Base-by-base conservation (phyloP, 1,284 basidiomycete genomes). In the Leccinum griseonigrum region DNA sequence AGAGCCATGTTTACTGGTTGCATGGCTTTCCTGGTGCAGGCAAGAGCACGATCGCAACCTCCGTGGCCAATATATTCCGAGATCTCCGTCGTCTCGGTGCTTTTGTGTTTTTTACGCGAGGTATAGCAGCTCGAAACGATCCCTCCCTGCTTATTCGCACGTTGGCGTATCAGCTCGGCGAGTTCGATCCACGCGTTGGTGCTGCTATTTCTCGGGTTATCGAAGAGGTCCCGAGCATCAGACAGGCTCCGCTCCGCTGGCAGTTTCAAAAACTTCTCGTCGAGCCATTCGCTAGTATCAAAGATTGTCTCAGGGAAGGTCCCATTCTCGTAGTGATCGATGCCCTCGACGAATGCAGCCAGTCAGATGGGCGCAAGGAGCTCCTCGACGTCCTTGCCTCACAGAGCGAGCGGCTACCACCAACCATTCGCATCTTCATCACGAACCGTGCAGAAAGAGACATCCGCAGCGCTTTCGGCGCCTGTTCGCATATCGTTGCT, bases 221-320 rank as follows among this genome's bases (percentile, higher is more conserved):
- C 4, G 66, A 73, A 53, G 67, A 67, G 29, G 54, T 68, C 5
- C 72, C 74, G 2, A 75, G 67, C 31, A 73, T 76, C 60, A 60
- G 51, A 55, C 71, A 75, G 56, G 72, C 72, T 7, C 65, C 71
- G 1, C 63, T 75, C 43, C 74, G 64, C 31, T 66, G 59, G 32
- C 74, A 76, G 50, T 75, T 75, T 58, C 67, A 73, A 50, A 74
- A 74, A 48, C 63, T 75, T 3, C 63, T 77, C 13, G 56, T 75
- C 16, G 65, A 74, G n/a, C 66, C 73, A 0, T 61, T 74, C 9
- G 38, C 61, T 28, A 55, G 50, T 9, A 28, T 67, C 4, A 11
- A 55, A 2, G 63, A 74, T 51, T 60, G 54, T 46, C 63, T 65
- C 34, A 58, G 60, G 11, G 69, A 75, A 40, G 73, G 72, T 0